Base-by-base conservation (phyloP, 1,284 basidiomycete genomes). In the Thelephora terrestris region DNA sequence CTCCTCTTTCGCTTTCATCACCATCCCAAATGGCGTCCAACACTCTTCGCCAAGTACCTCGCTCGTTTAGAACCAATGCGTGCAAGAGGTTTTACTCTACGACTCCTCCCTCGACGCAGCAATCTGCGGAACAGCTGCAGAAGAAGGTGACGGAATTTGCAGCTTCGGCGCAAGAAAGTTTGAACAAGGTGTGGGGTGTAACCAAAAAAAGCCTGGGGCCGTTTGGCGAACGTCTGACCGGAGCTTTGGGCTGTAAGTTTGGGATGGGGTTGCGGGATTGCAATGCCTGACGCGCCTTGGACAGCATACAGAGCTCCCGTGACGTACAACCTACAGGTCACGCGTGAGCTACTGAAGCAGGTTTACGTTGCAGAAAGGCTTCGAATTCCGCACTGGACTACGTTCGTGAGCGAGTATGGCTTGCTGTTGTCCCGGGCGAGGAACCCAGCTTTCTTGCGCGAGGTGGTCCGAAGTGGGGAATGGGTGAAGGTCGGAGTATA, bases 291-390 rank as follows among this genome's bases (percentile, higher is more conserved):
- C 37, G 40, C 17, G n/a, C 35, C 35, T 43, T 32, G 43, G 53
- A 5, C 61, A 94, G 91, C 81, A 27, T 92, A 93, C 73, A 79
- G 80, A 55, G 76, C 89, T 62, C 91, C 92, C 16, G 57, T 94
- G 47, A 57, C 79, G 25, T 94, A 92, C 74, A 93, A 94, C 73
- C 71, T 87, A 48, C 71, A 87, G 51, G 91, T 97, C 50, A 76
- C 82, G 45, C 80, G 84, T 52, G 91, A 94, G 61, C 64, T 98
- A 56, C 67, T 82, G 57, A 93, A 94, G 71, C 91, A 95, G 63
- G 79, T 98, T 52, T 98, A 97, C 73, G 68, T 88, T 55, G 81
- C 84, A 43, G 95, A 98, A 71, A 79, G 81, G 52, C 78, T 98
- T 47, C 79, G 85, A 45, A 91, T 91, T 16, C 95, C 94, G 20